A percentile compares a stretch with the other conserved stretches of the same genome.
Conservation (phyloP, 106 monocot genomes). For the Cymbidium sinense region DNA sequence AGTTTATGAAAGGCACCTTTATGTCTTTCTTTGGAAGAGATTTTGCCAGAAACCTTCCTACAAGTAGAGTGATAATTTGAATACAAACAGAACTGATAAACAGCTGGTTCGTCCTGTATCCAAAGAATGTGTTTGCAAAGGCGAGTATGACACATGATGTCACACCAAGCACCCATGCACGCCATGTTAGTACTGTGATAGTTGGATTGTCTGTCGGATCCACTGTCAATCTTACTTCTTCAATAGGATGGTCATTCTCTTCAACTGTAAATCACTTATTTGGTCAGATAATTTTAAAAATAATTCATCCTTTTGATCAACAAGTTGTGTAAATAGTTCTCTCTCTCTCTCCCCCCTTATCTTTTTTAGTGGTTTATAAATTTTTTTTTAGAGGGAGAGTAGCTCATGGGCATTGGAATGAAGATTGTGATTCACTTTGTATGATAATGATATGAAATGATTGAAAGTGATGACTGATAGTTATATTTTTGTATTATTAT, state of each 20-base stretch:
- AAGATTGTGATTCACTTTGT: no score
- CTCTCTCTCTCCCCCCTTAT: no score
- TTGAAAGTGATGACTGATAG: no score
- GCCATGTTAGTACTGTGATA: constrained; percentile 11
- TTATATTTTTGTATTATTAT: no score
- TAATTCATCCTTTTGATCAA: neutral
- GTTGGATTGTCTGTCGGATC: constrained; percentile 14
- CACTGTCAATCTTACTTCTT: constrained; percentile 20
- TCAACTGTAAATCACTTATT: neutral
- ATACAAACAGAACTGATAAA: constrained; percentile 5
- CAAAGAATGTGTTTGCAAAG: constrained; percentile 16
- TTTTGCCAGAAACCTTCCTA: constrained; percentile 18
- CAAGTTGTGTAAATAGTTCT: neutral
- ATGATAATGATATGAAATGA: no score
- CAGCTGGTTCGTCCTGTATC: constrained; percentile 2
- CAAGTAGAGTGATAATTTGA: constrained; percentile 13
- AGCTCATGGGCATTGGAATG: no score
- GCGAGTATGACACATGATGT: constrained; percentile 11
- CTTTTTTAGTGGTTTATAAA: no score
- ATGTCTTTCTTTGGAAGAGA: constrained; percentile 7
- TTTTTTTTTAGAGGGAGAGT: no score
- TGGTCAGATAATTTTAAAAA: neutral
- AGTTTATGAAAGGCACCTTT: constrained; percentile 18
- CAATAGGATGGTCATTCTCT: constrained; percentile 18
- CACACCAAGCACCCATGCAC: constrained; percentile 15